Evolutionary conservation across 257 asterid species (phyloP).

Genomic region (Nicotiana undulata): DNA sequence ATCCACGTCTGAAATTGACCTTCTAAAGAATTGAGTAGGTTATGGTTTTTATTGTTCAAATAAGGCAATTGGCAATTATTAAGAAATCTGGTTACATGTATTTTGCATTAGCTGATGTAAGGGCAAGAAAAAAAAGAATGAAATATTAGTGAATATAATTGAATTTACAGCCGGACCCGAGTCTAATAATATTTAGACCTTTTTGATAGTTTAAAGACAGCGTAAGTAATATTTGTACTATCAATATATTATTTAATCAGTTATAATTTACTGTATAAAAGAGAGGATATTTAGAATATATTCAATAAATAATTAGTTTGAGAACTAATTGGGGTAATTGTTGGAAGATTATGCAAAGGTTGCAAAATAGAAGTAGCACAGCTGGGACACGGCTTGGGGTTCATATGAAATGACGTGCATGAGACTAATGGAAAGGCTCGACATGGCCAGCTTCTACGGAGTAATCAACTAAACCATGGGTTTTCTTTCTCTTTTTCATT

Average conservation of each 20-base stretch:
- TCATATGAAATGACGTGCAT: not conserved
- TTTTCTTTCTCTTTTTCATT: no score
- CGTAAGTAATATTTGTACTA: no score
- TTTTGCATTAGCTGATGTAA: not conserved
- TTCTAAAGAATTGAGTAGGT: not conserved
- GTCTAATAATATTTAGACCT: no score
- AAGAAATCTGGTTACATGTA: slow-evolving; percentile 1
- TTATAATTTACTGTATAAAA: no score
- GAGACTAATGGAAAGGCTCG: not conserved
- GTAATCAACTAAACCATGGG: not conserved
- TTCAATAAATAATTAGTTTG: not conserved
- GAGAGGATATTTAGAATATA: no score
- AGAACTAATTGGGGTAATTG: not conserved
- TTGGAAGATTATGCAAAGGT: not conserved
- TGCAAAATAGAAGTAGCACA: not conserved
- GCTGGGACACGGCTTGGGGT: not conserved
- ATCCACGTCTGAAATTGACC: not conserved
- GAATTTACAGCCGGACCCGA: no score
- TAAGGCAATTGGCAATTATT: not conserved
- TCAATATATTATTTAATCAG: no score
- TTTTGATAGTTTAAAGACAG: no score
- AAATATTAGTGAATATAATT: not conserved
- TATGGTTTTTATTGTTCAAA: no score
- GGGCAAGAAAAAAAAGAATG: not conserved
- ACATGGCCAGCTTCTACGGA: no score